These are phyloP conservation scores for Solanum hybrid DNA, from an alignment of 305 asterid genomes.

Conservation along the genomic window DNA sequence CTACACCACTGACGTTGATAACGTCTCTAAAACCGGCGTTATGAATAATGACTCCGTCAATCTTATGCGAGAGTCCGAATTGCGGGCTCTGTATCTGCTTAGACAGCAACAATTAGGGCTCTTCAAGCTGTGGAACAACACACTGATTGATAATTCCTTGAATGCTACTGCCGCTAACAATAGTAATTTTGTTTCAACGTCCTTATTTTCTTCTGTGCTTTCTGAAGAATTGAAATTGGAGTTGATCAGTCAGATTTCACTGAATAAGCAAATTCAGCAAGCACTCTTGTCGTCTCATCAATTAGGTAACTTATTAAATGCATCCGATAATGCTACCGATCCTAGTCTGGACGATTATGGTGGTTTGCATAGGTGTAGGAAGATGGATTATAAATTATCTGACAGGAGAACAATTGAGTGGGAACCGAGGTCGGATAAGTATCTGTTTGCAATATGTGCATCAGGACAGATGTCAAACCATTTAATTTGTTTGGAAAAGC, in stretches of 20 bases:
- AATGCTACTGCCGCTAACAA: neutral
- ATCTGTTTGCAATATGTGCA: constrained; percentile 71
- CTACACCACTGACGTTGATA: constrained; percentile 46
- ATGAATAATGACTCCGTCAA: constrained; percentile 25
- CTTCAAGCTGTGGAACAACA: constrained; percentile 50
- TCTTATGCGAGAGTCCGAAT: constrained; percentile 84
- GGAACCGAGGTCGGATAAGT: constrained; percentile 71
- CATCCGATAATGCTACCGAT: constrained; percentile 38
- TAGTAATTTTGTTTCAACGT: neutral
- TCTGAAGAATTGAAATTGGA: constrained; percentile 44
- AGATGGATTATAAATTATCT: constrained; percentile 51
- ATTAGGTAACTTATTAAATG: constrained; percentile 16
- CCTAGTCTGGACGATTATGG: constrained; percentile 8
- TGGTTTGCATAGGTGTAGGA: constrained; percentile 44
- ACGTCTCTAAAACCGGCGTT: constrained; percentile 35
- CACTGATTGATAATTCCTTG: constrained; percentile 9
- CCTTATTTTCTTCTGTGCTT: neutral
- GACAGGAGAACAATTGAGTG: constrained; percentile 69
- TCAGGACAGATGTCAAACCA: constrained; percentile 98
- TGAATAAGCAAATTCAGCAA: constrained; percentile 68
- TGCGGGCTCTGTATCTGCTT: constrained; percentile 61
- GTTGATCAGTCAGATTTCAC: constrained; percentile 51
- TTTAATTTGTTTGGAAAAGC: constrained; percentile 92
- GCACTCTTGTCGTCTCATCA: constrained; percentile 59
- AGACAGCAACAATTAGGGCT: constrained; percentile 74